Base-by-base conservation (phyloP, 1,139 yeast species). In the Suhomyces choctaworum region DNA sequence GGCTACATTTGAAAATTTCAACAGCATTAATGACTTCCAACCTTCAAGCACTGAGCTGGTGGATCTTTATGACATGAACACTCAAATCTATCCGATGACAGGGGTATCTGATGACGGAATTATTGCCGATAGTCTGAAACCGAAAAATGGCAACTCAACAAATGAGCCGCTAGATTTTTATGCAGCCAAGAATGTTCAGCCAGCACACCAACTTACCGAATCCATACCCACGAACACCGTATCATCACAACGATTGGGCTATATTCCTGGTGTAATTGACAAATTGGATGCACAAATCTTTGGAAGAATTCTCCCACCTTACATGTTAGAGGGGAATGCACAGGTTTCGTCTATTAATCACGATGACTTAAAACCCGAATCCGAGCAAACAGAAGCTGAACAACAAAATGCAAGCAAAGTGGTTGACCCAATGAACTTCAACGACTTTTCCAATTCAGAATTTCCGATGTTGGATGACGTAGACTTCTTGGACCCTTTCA, bases 251-350 rank as follows among this genome's bases (percentile, higher is more conserved):
- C 30, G 33, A 7, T 50, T 51, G 12, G 56, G 53, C 14, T 85
- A 85, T 50, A 70, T 83, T 40, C 88, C 92, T 2, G 94, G 95
- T 4, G 82, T 84, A 13, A 82, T 87, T 70, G 96, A 87, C 56
- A 83, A 82, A 47, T 63, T 87, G 30, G 96, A 88, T 56, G 77
- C 87, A 42, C 92, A 86, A 53, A 73, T 88, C 10, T 87, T 88
- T 64, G 96, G 96, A 1, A 67, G 85, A 33, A 81, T 83, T 48
- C 57, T 87, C 36, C 96, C 96, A 4, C 94, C 95, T 1, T 86
- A 85, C 51, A 85, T 85, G 94, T 58, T 78, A 41, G 73, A 71
- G 40, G 58, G 60, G 35, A 65, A 58, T 21, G 37, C 36, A 7
- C 31, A 24, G n/a, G n/a, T n/a, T n/a, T n/a, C n/a, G n/a, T n/a